phyloP scores from a whole-genome alignment of 75 land plant genomes.

The Pinus albicaulis region DNA sequence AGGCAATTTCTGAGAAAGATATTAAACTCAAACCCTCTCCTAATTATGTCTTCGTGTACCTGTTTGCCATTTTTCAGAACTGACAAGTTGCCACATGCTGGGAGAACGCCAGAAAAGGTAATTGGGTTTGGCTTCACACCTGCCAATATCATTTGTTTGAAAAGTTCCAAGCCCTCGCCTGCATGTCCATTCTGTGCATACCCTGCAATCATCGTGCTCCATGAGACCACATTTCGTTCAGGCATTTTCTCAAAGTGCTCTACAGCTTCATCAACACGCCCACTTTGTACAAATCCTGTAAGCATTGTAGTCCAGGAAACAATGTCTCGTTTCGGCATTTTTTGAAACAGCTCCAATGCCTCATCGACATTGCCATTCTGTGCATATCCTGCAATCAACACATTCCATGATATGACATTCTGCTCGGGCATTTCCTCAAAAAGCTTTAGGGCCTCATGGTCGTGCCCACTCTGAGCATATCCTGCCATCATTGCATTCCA shows the following conservation, averaged over 20 bases:
- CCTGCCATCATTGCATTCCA: slow-evolving; percentile 76
- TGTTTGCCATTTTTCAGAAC: slow-evolving; percentile 11
- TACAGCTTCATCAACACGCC: slow-evolving; percentile 12
- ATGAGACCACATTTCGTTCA: slow-evolving; percentile 15
- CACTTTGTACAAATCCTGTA: not conserved
- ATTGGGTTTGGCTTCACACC: slow-evolving; percentile 10
- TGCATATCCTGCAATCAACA: slow-evolving; percentile 15
- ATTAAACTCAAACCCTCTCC: slow-evolving; percentile 3
- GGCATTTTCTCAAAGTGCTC: slow-evolving; percentile 10
- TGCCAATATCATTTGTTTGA: slow-evolving; percentile 1
- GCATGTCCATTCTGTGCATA: slow-evolving; percentile 19
- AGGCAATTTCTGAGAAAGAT: not conserved
- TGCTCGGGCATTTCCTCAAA: slow-evolving; percentile 37
- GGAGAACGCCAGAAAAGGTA: slow-evolving; percentile 11
- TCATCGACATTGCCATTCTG: slow-evolving; percentile 19
- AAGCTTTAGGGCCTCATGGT: slow-evolving; percentile 45
- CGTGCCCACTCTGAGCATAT: slow-evolving; percentile 54
- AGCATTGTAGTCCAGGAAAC: slow-evolving; percentile 24
- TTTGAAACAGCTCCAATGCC: slow-evolving; percentile 11
- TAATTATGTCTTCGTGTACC: slow-evolving; percentile 9
- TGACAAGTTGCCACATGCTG: slow-evolving; percentile 14
- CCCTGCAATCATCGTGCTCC: slow-evolving; percentile 20
- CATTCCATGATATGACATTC: slow-evolving; percentile 19
- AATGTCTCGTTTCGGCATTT: not conserved
- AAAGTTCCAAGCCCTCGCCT: slow-evolving; percentile 10